Evolutionary conservation across 148 eudicot species (phyloP), one percentile per base, ranked within the genome.

Genomic region (Rhododendron vialii): DNA sequence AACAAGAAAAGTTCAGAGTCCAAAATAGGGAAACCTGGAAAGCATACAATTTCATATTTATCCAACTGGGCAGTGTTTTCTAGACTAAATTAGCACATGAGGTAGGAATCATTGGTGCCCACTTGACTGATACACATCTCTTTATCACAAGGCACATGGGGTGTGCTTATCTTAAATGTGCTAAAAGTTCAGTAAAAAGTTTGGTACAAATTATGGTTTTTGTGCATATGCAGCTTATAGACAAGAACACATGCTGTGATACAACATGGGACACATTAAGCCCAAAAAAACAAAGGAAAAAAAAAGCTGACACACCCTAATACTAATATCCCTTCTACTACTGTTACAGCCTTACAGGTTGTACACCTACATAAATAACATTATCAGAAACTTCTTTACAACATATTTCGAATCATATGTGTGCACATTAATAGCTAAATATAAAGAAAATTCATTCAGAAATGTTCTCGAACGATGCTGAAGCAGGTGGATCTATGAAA

Each of bases 181-280:
- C 15, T 36, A 53, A 43, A 71, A 73, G 69, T 61, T 50, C 33
- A 74, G 48, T 43, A 83, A 63, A 83, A 63, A 78, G 77, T 43
- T 22, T 26, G 57, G 55, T 2, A 28, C 28, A 35, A 67, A 35
- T 73, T 75, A 11, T 84, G 80, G 84, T 30, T 51, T 33, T n/a
- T 77, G 81, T 50, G 48, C 4, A 26, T 30, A 86, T 48, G 48
- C 30, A 83, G 38, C 79, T 71, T 47, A 47, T 65, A 33, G 88
- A 86, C 88, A 86, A 83, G 33, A 82, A 71, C 86, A 89, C 88
- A 87, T 89, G 89, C 73, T 84, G 47, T 86, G 67, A 83, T 48
- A 59, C 78, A 13, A 83, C 24, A 87, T 50, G 88, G 86, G 90
- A 82, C 90, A 90, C 81, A 79, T 61, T 77, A 33, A 61, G 84